Evolutionary conservation across 306 rosid species (phyloP), one percentile per base, ranked within the genome.

Genomic region (Prunus kanzakura): DNA sequence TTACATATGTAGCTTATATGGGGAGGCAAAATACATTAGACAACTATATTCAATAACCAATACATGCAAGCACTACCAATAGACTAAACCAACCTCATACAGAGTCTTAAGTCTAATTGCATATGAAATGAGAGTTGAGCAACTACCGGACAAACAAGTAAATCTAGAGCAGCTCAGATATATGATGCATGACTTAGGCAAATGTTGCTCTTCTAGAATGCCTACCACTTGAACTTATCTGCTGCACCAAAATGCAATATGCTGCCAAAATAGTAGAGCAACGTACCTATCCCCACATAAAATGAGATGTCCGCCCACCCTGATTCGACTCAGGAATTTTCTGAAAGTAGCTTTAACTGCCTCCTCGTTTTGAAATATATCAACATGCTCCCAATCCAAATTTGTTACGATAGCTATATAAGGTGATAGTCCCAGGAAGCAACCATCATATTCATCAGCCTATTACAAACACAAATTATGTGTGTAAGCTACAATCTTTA

Each of bases 391-490:
- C 84, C 80, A 63, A 6, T 77, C 78, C 76, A 80, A 45, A 77
- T 66, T 78, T 19, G 77, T 78, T 29, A 80, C 77, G 7, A 78
- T 54, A 35, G 79, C 67, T 8, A 78, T 58, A 57, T 46, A 67
- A 72, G 83, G 82, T 20, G 78, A 71, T 72, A 74, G 19, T 50
- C 65, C 63, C 45, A 81, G 64, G 74, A 81, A 78, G 55, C 81
- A 74, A 45, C 51, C 43, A 78, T 78, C 86, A 1, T 78, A 82
- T 82, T 82, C 82, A 55, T 78, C 86, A 69, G 86, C 86, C 86
- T 73, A 49, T 19, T 64, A 27, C 50, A 75, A 30, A 67, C 73
- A 64, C 22, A 35, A 75, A 60, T 61, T 43, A 1, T 23, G 55
- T 15, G 35, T 30, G 52, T 64, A 55, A 55, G 46, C 49, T 8